Conservation (phyloP, 805 yeast species). For the Scheffersomyces ergatensis region DNA sequence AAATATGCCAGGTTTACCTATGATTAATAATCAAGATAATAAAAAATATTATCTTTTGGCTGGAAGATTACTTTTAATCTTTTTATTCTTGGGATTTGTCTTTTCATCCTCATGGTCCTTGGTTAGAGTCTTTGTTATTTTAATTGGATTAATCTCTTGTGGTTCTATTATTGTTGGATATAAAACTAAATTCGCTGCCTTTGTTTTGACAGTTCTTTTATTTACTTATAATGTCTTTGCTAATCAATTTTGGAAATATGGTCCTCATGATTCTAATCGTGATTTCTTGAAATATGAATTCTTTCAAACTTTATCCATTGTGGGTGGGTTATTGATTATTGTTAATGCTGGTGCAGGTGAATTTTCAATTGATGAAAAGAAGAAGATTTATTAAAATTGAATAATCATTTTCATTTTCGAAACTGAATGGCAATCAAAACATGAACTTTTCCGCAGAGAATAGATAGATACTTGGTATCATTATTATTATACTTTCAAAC, state of each 20-base stretch:
- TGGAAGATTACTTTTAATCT: slow-evolving; percentile 82
- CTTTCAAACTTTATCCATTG: slow-evolving; percentile 90
- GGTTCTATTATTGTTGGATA: slow-evolving; percentile 84
- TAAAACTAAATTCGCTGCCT: slow-evolving; percentile 88
- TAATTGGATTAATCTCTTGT: slow-evolving; percentile 69
- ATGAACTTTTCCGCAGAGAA: no score
- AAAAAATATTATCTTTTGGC: slow-evolving; percentile 81
- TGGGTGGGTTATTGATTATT: slow-evolving; percentile 88
- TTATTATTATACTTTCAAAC: no score
- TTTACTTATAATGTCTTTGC: slow-evolving; percentile 72
- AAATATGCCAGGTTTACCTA: slow-evolving; percentile 73
- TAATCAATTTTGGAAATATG: slow-evolving; percentile 88
- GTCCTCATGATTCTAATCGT: slow-evolving; percentile 68
- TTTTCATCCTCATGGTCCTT: slow-evolving; percentile 72
- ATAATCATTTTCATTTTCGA: no score
- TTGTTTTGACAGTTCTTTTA: slow-evolving; percentile 63
- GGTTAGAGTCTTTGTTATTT: slow-evolving; percentile 58
- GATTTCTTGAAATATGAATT: slow-evolving; percentile 90
- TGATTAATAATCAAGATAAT: slow-evolving; percentile 66
- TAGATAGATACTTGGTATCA: no score
- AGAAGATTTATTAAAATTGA: slow-evolving; percentile 73
- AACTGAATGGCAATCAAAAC: no score
- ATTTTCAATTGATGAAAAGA: slow-evolving; percentile 90
- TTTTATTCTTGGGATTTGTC: slow-evolving; percentile 82
- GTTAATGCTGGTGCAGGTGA: slow-evolving; percentile 97